Evolutionary conservation across 1,284 basidiomycete species (phyloP).

Genomic region (Puccinia sorghi): DNA sequence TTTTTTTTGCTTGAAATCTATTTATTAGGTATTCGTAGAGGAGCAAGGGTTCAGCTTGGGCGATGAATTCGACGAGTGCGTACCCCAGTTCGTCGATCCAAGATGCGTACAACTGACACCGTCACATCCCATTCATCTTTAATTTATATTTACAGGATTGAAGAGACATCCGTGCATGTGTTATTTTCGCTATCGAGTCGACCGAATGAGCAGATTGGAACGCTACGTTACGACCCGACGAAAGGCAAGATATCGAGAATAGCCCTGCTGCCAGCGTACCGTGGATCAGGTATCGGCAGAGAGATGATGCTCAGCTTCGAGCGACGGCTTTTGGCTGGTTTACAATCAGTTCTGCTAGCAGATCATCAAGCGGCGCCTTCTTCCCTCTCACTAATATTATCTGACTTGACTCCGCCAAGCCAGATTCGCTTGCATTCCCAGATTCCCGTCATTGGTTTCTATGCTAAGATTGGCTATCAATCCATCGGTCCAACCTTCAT

Average conservation of each 20-base stretch:
- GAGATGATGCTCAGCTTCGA: constrained; percentile 16
- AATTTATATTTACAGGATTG: neutral
- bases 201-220: neutral
- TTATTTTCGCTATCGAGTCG: constrained; percentile 18
- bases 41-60: constrained; percentile 24
- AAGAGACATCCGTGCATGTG: neutral
- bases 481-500: neutral
- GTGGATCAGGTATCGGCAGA: neutral
- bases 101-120: neutral
- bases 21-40: constrained; percentile 21
- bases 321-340: neutral
- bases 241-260: constrained; percentile 11
- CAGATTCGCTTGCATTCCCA: constrained; percentile 30
- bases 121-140: neutral
- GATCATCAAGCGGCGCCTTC: neutral
- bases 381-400: neutral
- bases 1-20: too few relatives aligned
- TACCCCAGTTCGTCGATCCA: neutral
- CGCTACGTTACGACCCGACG: constrained; percentile 3
- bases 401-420: neutral
- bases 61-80: constrained; percentile 7
- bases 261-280: neutral
- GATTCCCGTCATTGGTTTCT: constrained; percentile 12
- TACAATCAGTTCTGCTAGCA: neutral
- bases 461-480: constrained; percentile 13